A percentile compares a stretch with the other conserved stretches of the same genome.
phyloP scores from a whole-genome alignment of 495 filamentous ascomycete species.

The Penicillium paradoxum region DNA sequence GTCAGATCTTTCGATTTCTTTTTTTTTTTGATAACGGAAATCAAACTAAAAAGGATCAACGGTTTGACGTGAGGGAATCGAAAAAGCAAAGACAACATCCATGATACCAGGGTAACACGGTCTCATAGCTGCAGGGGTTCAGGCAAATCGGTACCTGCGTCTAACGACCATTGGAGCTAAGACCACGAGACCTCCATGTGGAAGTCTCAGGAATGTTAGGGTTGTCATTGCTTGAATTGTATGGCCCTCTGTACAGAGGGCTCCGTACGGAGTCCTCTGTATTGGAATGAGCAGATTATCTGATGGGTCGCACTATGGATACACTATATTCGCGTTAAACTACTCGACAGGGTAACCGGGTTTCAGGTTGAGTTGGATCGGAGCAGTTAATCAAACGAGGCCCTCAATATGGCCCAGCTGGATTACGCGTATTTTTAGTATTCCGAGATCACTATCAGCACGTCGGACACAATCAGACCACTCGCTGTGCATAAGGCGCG shows the following conservation, averaged over 20 bases:
- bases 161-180: slow-evolving; percentile 1
- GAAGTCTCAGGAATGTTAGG: slow-evolving; percentile 2
- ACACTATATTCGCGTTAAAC: not conserved
- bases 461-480: not conserved
- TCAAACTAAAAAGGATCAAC: not conserved
- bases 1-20: not conserved
- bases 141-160: slow-evolving; percentile 17
- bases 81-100: not conserved
- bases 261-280: no score
- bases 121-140: slow-evolving; percentile 4
- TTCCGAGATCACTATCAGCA: no score
- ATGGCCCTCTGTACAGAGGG: no score
- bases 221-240: not conserved
- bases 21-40: not conserved
- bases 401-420: no score
- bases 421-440: not conserved
- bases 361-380: not conserved
- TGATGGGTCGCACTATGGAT: not conserved
- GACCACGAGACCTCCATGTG: slow-evolving; percentile 31
- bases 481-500: not conserved
- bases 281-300: not conserved
- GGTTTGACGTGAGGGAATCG: not conserved
- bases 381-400: not conserved
- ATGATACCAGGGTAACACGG: not conserved
- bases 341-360: not conserved